Base-by-base conservation (phyloP, 129 eudicot genomes). In the sunflower (Helianthus annuus) region DNA sequence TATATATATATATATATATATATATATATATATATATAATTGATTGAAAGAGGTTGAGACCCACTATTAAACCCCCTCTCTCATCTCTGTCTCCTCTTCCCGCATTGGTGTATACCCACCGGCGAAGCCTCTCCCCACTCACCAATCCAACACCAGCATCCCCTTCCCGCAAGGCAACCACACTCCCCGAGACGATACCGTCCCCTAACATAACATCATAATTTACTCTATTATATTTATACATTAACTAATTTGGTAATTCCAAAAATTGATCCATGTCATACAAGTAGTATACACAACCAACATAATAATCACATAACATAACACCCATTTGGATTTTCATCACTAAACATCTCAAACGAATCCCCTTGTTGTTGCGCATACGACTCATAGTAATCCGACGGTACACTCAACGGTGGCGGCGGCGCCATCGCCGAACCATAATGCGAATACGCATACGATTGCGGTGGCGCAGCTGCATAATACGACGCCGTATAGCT, bases 291-390 rank as follows among this genome's bases (percentile, higher is more conserved):
- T 88, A 85, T 58, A 78, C 56, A 48, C 55, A 68, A 12, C 24
- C 14, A 15, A 40, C 1, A 32, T 40, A 40, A 40, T 40, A 44
- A 34, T 82, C 65, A 89, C 89, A 82, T 80, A 39, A 89, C 69
- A 14, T 64, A 81, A 85, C 96, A 89, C 5, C 88, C 96, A 62
- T 89, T 89, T 4, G 96, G 96, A 78, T 89, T 89, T 60, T 90
- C 96, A 74, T 90, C 96, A 51, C 96, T 90, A 69, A 90, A 87
- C 69, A 90, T 80, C 68, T 90, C 96, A 39, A 90, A 87, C 56
- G 96, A 84, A 79, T 87, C 91, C 82, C 68, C 78, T 63, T 85
- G 85, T 64, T 68, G 91, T 22, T 68, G 79, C 4, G 70, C 70
- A 40, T 71, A 75, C 55, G 69, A 3, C 7, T 75, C 84, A 2